These are phyloP conservation scores for Apiotrichum siamense DNA, from an alignment of 1,284 basidiomycete species.

Conservation along the genomic window DNA sequence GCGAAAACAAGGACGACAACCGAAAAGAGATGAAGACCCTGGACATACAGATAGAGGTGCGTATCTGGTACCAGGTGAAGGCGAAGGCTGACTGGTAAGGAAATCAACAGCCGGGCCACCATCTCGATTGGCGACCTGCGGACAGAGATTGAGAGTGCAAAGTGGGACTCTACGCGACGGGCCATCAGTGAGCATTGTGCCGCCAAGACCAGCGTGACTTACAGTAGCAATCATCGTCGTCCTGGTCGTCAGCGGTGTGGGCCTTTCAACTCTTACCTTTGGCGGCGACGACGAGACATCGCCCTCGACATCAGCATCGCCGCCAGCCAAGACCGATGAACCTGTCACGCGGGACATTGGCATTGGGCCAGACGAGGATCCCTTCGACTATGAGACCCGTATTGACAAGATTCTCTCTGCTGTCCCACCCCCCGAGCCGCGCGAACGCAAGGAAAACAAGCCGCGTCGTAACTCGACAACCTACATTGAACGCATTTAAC, in stretches of 20 bases:
- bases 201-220: too few species aligned
- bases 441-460: slow-evolving; percentile 12
- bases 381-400: slow-evolving; percentile 25
- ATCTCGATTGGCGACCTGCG: slow-evolving; percentile 80
- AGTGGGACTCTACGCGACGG: slow-evolving; percentile 84
- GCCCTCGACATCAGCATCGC: slow-evolving; percentile 6
- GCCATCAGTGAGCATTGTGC: slow-evolving; percentile 60
- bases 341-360: slow-evolving; percentile 34
- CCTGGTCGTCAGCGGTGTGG: slow-evolving; percentile 14
- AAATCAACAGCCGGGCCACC: slow-evolving; percentile 76
- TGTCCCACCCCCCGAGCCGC: slow-evolving; percentile 5
- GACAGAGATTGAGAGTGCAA: slow-evolving; percentile 77
- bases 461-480: slow-evolving; percentile 3
- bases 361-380: slow-evolving; percentile 36
- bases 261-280: slow-evolving; percentile 12
- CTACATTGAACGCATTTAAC: slow-evolving; percentile 11
- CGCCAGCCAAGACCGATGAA: not conserved
- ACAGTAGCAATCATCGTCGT: slow-evolving; percentile 34
- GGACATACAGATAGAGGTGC: slow-evolving; percentile 83
- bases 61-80: slow-evolving; percentile 19
- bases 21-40: slow-evolving; percentile 78
- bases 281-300: slow-evolving; percentile 4
- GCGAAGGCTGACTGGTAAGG: slow-evolving; percentile 50
- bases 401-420: slow-evolving; percentile 16
- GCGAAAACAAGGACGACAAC: slow-evolving; percentile 89